Evolutionary conservation across 208 protist genomes (phyloP), one percentile per base, ranked within the genome.

Genomic region (Leishmania arabica): DNA sequence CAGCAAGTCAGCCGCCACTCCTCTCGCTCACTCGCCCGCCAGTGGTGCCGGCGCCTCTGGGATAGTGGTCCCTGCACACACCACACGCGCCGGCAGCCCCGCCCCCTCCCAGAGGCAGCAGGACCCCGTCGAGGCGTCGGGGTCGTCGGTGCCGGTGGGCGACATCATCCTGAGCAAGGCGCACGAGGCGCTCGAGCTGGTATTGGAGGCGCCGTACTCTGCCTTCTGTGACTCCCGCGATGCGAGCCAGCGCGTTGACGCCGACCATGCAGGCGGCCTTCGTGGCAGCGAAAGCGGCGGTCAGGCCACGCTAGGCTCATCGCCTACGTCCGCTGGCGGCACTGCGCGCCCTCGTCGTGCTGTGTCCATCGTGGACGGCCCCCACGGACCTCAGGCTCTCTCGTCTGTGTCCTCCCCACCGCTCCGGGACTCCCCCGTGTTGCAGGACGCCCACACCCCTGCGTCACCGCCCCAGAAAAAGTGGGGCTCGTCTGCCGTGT

Each of bases 91-190:
- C 37, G 53, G 54, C 65, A 79, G 73, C 62, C 24, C 24, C 51
- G 37, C 17, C 73, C 64, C 49, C 42, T 78, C 45, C 9, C 60
- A 53, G 60, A 65, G 56, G 34, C 70, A 68, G 47, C 62, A 75
- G 17, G 69, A 58, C 42, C 45, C 17, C 15, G 24, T 78, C 13
- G 80, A 84, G n/a, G 47, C 75, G 15, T 42, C 42, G 47, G 82
- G 77, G 54, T 31, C 62, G 47, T 34, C 66, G 42, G 51, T 84
- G 27, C 84, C 82, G 15, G 70, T 94, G 3, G 94, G 91, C 7
- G 94, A 97, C 65, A 40, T 86, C 17, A 93, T 97, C 69, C 84
- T 97, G 31, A 73, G 79, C 78, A 88, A 90, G 54, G 94, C 92
- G 1, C 88, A 84, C 74, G 90, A 97, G 81, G 79, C 90, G 11